phyloP scores from a whole-genome alignment of 208 protist genomes.

The Sergeia podlipaevii region DNA sequence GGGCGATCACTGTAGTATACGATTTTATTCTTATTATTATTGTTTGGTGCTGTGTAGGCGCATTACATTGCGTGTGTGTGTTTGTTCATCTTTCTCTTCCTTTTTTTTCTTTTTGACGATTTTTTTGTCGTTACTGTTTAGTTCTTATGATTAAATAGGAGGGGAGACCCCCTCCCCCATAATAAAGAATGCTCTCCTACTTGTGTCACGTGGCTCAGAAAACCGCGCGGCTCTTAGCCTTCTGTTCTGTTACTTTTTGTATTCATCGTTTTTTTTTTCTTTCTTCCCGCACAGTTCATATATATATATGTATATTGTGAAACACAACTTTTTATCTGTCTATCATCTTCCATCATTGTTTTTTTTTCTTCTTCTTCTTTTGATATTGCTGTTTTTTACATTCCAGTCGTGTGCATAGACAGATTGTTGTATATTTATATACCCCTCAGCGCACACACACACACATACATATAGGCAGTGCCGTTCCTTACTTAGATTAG shows the following conservation, averaged over 20 bases:
- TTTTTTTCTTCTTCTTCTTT: conserved; percentile 9
- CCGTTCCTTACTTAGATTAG: too few species aligned
- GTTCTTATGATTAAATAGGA: not conserved
- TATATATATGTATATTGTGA: not conserved
- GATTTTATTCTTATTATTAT: conserved; percentile 7
- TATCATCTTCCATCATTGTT: not conserved
- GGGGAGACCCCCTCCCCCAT: too few species aligned
- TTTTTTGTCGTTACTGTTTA: not conserved
- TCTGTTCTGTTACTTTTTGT: not conserved
- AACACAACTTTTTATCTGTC: conserved; percentile 1
- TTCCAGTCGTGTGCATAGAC: too few species aligned
- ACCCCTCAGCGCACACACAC: too few species aligned
- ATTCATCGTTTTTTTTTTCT: not conserved
- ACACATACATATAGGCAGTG: too few species aligned
- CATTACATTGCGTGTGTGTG: conserved; percentile 1
- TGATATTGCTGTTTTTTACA: not conserved
- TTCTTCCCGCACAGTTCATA: too few species aligned
- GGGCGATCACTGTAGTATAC: not conserved
- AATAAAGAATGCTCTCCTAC: not conserved
- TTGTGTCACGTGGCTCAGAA: not conserved
- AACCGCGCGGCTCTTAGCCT: too few species aligned
- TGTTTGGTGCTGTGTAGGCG: conserved; percentile 3
- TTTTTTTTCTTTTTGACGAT: not conserved
- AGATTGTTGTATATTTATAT: too few species aligned
- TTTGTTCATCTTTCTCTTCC: conserved; percentile 9